Evolutionary conservation across 1,284 basidiomycete genomes (phyloP).

Genomic region (Trametes polyzona): DNA sequence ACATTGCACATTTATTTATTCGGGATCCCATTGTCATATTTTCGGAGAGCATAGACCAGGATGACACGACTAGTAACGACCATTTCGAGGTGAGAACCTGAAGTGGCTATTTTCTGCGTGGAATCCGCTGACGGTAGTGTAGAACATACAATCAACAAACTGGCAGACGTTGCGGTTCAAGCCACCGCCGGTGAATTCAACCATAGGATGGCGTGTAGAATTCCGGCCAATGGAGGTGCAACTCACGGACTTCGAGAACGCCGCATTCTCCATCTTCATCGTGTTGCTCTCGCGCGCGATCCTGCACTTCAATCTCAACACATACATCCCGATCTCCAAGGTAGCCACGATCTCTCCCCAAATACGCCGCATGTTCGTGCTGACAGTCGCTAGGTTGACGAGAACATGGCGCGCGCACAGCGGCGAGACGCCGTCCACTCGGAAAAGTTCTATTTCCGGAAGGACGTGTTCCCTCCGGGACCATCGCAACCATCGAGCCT

Average conservation of each 20-base stretch:
- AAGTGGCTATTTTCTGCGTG: neutral
- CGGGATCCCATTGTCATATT: slow-evolving; percentile 97
- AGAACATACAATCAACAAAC: slow-evolving; percentile 99
- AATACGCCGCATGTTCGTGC: neutral
- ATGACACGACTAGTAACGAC: slow-evolving; percentile 86
- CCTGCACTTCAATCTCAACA: slow-evolving; percentile 88
- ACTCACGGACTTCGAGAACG: slow-evolving; percentile 98
- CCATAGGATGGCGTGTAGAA: slow-evolving; percentile 98
- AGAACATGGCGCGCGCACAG: slow-evolving; percentile 95
- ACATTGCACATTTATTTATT: slow-evolving; percentile 96
- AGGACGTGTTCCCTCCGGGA: slow-evolving; percentile 75
- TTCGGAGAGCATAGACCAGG: slow-evolving; percentile 92
- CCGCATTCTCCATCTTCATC: slow-evolving; percentile 93
- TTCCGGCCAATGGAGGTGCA: slow-evolving; percentile 99
- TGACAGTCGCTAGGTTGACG: slow-evolving; percentile 75
- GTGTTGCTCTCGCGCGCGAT: slow-evolving; percentile 95
- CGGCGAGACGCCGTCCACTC: slow-evolving; percentile 75
- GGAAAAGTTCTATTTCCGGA: slow-evolving; percentile 90
- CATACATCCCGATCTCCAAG: slow-evolving; percentile 97
- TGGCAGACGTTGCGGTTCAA: slow-evolving; percentile 99
- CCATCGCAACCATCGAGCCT: slow-evolving; percentile 44
- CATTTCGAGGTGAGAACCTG: slow-evolving; percentile 83
- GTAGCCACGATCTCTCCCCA: slow-evolving; percentile 45
- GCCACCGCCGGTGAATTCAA: slow-evolving; percentile 89
- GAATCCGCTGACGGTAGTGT: slow-evolving; percentile 1